phyloP scores from a whole-genome alignment of 768 basidiomycete genomes.

The Lactifluus piperatus region DNA sequence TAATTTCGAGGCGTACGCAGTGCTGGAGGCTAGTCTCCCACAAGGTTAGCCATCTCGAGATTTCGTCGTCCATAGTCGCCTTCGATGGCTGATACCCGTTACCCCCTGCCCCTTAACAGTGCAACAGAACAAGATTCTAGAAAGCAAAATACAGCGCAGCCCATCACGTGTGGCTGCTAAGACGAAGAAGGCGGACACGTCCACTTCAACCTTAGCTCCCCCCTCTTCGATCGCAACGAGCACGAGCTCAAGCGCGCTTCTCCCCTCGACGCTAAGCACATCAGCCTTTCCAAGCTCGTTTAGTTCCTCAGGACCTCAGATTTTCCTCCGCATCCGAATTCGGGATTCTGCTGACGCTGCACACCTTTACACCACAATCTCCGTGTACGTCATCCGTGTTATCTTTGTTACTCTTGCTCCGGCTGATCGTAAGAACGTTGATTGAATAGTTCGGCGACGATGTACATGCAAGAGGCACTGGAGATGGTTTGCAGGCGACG shows the following conservation, averaged over 20 bases:
- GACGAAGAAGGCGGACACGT: constrained; percentile 49
- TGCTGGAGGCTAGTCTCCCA: constrained; percentile 62
- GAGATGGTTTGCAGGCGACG: constrained; percentile 73
- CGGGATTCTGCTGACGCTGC: constrained; percentile 75
- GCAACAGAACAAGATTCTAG: constrained; percentile 72
- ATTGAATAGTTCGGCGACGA: constrained; percentile 61
- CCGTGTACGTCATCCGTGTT: constrained; percentile 54
- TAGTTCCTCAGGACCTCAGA: constrained; percentile 71
- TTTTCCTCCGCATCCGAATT: constrained; percentile 76
- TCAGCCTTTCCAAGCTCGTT: constrained; percentile 48
- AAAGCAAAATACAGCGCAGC: constrained; percentile 72
- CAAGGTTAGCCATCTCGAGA: constrained; percentile 45
- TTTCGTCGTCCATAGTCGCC: neutral
- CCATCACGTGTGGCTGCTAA: constrained; percentile 61
- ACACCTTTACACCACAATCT: constrained; percentile 84
- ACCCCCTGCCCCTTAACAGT: too few species aligned
- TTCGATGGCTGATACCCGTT: too few species aligned
- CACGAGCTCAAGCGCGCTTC: constrained; percentile 23
- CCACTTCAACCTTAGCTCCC: constrained; percentile 23
- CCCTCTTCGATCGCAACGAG: constrained; percentile 18
- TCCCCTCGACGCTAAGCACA: constrained; percentile 28
- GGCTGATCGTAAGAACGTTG: neutral
- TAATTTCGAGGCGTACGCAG: constrained; percentile 82
- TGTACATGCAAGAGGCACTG: constrained; percentile 95
- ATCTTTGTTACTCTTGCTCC: neutral